phyloP scores from a whole-genome alignment of 345 rosid genomes.

The Citrus medica region DNA sequence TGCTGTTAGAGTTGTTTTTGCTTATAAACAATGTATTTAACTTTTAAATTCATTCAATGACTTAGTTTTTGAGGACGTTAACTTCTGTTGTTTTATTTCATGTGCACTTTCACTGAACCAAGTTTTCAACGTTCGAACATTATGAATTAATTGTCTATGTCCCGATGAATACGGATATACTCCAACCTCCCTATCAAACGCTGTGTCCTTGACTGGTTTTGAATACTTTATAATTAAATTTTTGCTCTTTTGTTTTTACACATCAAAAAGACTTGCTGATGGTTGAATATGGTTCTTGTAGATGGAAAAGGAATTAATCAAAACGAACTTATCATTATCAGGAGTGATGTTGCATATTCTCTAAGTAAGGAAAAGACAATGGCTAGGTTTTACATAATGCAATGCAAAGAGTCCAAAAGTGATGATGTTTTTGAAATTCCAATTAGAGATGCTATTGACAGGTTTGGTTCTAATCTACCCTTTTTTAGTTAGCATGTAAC shows the following conservation, averaged over 20 bases:
- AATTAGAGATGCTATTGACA: conserved; percentile 35
- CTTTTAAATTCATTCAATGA: neutral
- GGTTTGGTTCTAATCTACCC: conserved; percentile 34
- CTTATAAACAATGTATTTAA: neutral
- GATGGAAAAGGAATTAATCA: conserved; percentile 39
- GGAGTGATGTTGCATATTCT: conserved; percentile 48
- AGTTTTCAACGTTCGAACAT: neutral
- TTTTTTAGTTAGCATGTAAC: neutral
- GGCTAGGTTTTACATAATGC: conserved; percentile 50
- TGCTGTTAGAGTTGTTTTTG: neutral
- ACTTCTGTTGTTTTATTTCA: neutral
- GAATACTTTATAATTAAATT: neutral
- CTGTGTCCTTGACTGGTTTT: neutral
- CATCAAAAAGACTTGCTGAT: conserved; percentile 5
- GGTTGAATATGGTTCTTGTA: conserved; percentile 7
- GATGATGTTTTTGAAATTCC: conserved; percentile 26
- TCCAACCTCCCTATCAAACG: neutral
- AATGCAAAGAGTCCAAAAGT: conserved; percentile 26
- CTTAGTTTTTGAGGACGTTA: neutral
- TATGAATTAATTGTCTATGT: neutral
- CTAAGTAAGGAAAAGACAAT: conserved; percentile 48
- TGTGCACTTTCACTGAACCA: neutral
- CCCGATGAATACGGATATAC: neutral
- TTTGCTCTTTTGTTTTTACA: neutral
- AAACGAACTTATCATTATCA: conserved; percentile 39